Conservation (phyloP, 2,329 filamentous ascomycete genomes). For the Aciculosporium take region DNA sequence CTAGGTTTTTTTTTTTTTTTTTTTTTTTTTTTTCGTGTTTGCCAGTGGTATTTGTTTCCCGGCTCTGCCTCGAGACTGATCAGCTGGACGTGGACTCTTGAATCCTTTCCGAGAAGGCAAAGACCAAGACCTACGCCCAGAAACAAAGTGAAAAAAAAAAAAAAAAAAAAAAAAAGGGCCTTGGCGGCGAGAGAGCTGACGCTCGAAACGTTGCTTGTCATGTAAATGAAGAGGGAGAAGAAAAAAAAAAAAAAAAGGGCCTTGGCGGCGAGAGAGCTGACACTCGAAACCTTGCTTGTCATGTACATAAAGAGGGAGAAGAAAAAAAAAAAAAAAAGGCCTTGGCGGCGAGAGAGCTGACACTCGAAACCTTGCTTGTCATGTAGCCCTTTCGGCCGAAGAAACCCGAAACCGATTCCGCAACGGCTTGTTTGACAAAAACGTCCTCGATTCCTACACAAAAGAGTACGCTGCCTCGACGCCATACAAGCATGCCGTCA, state of each 20-base stretch:
- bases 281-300: too few relatives aligned
- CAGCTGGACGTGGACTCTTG: too few relatives aligned
- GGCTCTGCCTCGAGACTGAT: too few relatives aligned
- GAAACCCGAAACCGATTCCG: conserved; percentile 47
- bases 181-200: too few relatives aligned
- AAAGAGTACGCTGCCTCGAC: conserved; percentile 46
- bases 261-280: too few relatives aligned
- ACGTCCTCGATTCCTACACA: conserved; percentile 44
- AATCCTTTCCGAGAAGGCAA: too few relatives aligned
- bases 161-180: neutral
- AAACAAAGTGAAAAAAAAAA: neutral
- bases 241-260: neutral
- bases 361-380: neutral
- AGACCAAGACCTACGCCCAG: neutral
- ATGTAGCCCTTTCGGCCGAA: conserved; percentile 29
- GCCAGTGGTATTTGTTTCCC: too few relatives aligned
- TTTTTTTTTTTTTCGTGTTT: too few relatives aligned
- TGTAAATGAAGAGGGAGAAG: neutral
- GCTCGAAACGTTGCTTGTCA: too few relatives aligned
- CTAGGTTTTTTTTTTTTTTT: too few relatives aligned
- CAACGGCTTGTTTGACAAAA: conserved; percentile 47
- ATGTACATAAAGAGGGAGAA: neutral
- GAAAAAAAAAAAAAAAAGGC: neutral
- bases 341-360: too few relatives aligned
- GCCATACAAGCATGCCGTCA: conserved; percentile 87